A percentile compares a stretch with the other conserved stretches of the same genome.
These are phyloP conservation scores for Alternaria brassicae DNA, from an alignment of 2,329 filamentous ascomycete species.

Conservation along the genomic window DNA sequence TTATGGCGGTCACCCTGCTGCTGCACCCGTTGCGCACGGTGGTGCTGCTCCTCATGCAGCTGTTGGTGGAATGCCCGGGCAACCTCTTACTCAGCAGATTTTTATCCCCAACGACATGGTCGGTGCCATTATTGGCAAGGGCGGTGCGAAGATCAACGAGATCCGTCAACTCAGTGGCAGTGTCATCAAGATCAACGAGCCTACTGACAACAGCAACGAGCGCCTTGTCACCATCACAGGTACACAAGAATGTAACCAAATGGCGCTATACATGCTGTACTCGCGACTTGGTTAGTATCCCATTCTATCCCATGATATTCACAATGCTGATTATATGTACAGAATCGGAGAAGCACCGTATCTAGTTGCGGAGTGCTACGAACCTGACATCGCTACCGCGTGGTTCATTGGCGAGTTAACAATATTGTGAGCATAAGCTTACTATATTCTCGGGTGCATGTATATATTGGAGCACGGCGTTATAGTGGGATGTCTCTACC, in stretches of 20 bases:
- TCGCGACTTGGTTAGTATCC: slow-evolving; percentile 82
- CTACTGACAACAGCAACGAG: slow-evolving; percentile 98
- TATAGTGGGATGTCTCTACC: slow-evolving; percentile 8
- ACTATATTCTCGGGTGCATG: slow-evolving; percentile 14
- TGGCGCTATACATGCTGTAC: slow-evolving; percentile 99
- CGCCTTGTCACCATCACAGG: slow-evolving; percentile 96
- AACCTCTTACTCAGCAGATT: slow-evolving; percentile 93
- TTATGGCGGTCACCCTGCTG: slow-evolving; percentile 65
- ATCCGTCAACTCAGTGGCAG: slow-evolving; percentile 96
- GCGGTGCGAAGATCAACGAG: slow-evolving; percentile 98
- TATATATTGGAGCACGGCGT: slow-evolving; percentile 18
- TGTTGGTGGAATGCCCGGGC: slow-evolving; percentile 67
- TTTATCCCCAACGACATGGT: slow-evolving; percentile 99
- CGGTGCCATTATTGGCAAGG: slow-evolving; percentile 97
- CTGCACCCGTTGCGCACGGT: slow-evolving; percentile 64
- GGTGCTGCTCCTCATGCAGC: slow-evolving; percentile 75
- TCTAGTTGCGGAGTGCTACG: slow-evolving; percentile 52
- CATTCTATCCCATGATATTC: slow-evolving; percentile 1
- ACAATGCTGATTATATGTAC: slow-evolving; percentile 21
- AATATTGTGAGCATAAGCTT: neutral
- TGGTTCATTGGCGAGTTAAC: neutral
- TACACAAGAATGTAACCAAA: slow-evolving; percentile 97
- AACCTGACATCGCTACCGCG: neutral
- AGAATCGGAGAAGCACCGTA: slow-evolving; percentile 81
- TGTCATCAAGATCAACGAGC: slow-evolving; percentile 99